Percentiles rank a stretch among this genome's conserved stretches.
Evolutionary conservation across 2,329 filamentous ascomycete species (phyloP).

Genomic region (Akanthomyces lecanii): DNA sequence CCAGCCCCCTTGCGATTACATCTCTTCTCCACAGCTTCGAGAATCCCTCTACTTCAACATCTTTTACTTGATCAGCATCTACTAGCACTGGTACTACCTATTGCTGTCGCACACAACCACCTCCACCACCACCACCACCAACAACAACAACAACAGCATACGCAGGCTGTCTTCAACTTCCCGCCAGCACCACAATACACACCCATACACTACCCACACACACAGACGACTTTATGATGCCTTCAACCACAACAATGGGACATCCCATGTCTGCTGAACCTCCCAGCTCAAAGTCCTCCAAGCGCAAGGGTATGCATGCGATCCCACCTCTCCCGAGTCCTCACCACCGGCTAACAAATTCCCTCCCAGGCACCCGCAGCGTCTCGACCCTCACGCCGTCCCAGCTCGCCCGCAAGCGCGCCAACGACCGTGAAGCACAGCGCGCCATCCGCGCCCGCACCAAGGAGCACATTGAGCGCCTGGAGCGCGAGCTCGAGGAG

Average conservation of each 20-base stretch:
- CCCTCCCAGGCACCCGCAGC: slow-evolving; percentile 57
- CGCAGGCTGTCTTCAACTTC: slow-evolving; percentile 9
- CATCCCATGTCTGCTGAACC: slow-evolving; percentile 41
- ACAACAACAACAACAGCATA: neutral
- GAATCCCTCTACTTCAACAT: neutral
- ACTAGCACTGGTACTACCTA: neutral
- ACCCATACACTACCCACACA: slow-evolving; percentile 1
- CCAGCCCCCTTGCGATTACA: neutral
- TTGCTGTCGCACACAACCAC: slow-evolving; percentile 18
- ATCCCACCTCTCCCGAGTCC: neutral
- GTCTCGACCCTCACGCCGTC: slow-evolving; percentile 85
- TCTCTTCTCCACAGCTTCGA: neutral
- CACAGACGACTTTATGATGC: neutral
- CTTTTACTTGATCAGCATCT: neutral
- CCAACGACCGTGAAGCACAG: slow-evolving; percentile 88
- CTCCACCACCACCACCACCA: neutral
- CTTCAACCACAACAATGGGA: slow-evolving; percentile 29
- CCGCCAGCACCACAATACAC: slow-evolving; percentile 1
- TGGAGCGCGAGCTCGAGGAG: slow-evolving; percentile 72
- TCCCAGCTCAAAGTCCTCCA: slow-evolving; percentile 35
- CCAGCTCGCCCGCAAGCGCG: slow-evolving; percentile 83
- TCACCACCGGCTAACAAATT: slow-evolving; percentile 13
- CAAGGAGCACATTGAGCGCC: slow-evolving; percentile 75
- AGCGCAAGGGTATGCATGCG: slow-evolving; percentile 41
- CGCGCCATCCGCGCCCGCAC: slow-evolving; percentile 82